Base-by-base conservation (phyloP, 805 yeast genomes). In the Naumovozyma baii region DNA sequence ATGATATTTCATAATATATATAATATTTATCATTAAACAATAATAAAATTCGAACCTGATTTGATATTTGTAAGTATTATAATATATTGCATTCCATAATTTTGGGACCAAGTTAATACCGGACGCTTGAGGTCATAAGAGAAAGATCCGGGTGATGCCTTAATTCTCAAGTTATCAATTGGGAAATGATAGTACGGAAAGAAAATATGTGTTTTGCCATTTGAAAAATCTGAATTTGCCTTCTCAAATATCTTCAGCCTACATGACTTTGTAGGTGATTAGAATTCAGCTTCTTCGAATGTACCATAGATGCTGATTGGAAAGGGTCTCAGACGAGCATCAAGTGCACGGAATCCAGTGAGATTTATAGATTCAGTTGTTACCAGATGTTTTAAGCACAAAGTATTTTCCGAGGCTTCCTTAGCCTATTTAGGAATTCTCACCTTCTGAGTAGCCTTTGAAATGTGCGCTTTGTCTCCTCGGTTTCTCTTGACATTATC, bases 291-390 rank as follows among this genome's bases (percentile, higher is more conserved):
- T 15, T 62, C 58, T 4, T 54, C 54, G 12, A 82, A 69, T 1
- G 51, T 50, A 2, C 97, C 97, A 26, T 68, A 68, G 0, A 80
- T 68, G 3, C 79, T 73, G 1, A 78, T 57, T 1, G 87, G 80
- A 46, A 70, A 81, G 2, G 97, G 96, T 35, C 98, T 69, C 19
- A 84, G 62, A 1, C 83, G 73, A 0, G 96, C 86, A 37, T 72
- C 74, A 1, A 74, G 69, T 0, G 92, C 94, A 31, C 96, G 67
- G 1, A 81, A 71, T 1, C 96, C 96, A 32, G 39, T 36, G 18
- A 44, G 46, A 41, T 53, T 54, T 14, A 49, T 16, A 9, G 10
- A 13, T 8, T 29, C 31, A 29, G 7, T 13, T 13, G 7, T n/a
- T 14, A 29, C 13, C 9, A 9, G 14, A 22, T 22, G 26, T 7